Evolutionary conservation across 352 stramenopile genomes (phyloP).

Genomic region (Pythium scleroteichum): DNA sequence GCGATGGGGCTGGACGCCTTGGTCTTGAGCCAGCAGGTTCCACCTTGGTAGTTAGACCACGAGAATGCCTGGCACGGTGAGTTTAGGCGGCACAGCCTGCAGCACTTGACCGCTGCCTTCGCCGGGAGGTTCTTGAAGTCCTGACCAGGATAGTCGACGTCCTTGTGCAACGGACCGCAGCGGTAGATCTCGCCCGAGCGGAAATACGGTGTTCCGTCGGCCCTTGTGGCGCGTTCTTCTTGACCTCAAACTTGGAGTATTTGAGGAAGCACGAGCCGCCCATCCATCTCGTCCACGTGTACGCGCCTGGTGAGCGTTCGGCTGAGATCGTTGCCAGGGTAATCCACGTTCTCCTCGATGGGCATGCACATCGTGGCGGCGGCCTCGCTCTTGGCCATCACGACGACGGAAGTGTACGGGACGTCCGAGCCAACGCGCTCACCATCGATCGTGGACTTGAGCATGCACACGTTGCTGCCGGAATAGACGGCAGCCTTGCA

Average conservation of each 20-base stretch:
- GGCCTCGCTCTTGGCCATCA: neutral
- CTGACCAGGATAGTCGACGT: slow-evolving; percentile 4
- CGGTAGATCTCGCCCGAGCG: slow-evolving; percentile 13
- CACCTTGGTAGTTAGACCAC: neutral
- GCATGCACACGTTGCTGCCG: neutral
- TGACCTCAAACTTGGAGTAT: neutral
- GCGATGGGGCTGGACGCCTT: too few relatives aligned
- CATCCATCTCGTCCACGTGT: slow-evolving; percentile 8
- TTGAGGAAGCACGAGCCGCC: slow-evolving; percentile 2
- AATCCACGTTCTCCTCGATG: slow-evolving; percentile 8
- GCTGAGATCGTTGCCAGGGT: neutral
- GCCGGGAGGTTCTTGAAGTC: slow-evolving; percentile 7
- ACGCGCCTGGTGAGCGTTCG: neutral
- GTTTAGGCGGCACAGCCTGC: slow-evolving; percentile 2
- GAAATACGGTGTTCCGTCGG: slow-evolving; percentile 9
- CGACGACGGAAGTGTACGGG: neutral
- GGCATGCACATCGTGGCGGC: neutral
- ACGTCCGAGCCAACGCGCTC: neutral
- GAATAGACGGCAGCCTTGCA: neutral
- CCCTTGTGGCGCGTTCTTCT: neutral
- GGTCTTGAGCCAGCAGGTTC: slow-evolving; percentile 3
- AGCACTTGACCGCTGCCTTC: slow-evolving; percentile 4
- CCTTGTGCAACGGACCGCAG: slow-evolving; percentile 10
- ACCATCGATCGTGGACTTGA: neutral
- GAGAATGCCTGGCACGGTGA: neutral